Conservation (phyloP, 2,329 filamentous ascomycete species). For the Botrytis deweyae region DNA sequence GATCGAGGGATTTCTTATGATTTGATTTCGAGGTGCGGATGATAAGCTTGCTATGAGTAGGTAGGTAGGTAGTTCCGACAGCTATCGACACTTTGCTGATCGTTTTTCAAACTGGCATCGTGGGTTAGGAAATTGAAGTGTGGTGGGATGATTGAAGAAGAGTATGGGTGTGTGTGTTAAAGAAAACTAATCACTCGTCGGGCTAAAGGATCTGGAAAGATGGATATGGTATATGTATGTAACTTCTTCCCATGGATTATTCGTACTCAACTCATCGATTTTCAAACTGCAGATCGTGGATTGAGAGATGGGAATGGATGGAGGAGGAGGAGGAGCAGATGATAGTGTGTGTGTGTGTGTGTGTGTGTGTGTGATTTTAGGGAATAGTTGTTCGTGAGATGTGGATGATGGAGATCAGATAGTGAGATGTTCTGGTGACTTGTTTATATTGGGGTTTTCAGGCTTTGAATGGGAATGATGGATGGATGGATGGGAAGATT, state of each 20-base stretch:
- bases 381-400: neutral
- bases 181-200: neutral
- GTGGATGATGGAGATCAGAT: neutral
- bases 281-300: neutral
- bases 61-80: neutral
- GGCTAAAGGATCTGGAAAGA: neutral
- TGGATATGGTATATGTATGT: neutral
- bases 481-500: neutral
- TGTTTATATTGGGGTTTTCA: neutral
- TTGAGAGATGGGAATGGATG: neutral
- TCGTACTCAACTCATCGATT: neutral
- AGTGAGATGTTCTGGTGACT: neutral
- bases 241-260: neutral
- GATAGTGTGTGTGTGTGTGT: neutral
- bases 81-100: neutral
- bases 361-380: neutral
- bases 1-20: neutral
- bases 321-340: neutral
- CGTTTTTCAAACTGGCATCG: neutral
- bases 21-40: neutral
- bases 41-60: neutral
- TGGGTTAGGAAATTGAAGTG: neutral
- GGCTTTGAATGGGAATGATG: neutral
- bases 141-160: neutral
- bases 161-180: neutral